phyloP scores from a whole-genome alignment of 495 filamentous ascomycete species.

The Aspergillus ostianus region DNA sequence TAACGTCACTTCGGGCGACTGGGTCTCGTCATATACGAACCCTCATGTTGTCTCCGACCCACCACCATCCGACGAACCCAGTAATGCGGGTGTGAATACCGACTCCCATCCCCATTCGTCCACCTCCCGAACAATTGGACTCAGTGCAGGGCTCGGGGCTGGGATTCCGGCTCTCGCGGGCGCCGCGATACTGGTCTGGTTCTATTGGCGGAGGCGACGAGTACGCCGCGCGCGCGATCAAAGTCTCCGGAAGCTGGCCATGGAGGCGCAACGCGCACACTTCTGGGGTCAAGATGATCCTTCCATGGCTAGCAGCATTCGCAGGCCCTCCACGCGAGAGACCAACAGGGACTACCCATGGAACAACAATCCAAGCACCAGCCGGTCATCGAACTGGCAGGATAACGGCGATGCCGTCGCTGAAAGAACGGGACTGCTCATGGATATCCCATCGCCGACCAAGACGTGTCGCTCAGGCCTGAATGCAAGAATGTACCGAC shows the following conservation, averaged over 20 bases:
- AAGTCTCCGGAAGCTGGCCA: constrained; percentile 51
- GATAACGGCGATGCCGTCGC: constrained; percentile 35
- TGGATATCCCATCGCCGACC: constrained; percentile 55
- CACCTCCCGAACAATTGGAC: constrained; percentile 55
- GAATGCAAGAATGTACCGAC: constrained; percentile 24
- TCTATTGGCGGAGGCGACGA: constrained; percentile 54
- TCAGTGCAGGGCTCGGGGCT: constrained; percentile 75
- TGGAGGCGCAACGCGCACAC: constrained; percentile 47
- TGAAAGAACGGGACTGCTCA: constrained; percentile 55
- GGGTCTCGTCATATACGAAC: constrained; percentile 67
- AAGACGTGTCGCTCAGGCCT: constrained; percentile 38
- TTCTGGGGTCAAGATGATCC: constrained; percentile 40
- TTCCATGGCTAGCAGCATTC: constrained; percentile 37
- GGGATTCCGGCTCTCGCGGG: constrained; percentile 56
- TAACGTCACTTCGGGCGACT: constrained; percentile 72
- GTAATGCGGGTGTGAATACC: background rate
- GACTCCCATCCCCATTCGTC: constrained; percentile 13
- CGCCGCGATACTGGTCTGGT: constrained; percentile 52
- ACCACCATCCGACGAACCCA: background rate
- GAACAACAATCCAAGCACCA: constrained; percentile 33
- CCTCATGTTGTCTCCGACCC: constrained; percentile 29
- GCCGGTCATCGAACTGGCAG: constrained; percentile 25
- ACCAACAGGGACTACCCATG: constrained; percentile 34
- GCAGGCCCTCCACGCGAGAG: constrained; percentile 28
- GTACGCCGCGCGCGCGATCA: constrained; percentile 48